Evolutionary conservation across 2,329 filamentous ascomycete genomes (phyloP).

Genomic region (Alternaria consortialis): DNA sequence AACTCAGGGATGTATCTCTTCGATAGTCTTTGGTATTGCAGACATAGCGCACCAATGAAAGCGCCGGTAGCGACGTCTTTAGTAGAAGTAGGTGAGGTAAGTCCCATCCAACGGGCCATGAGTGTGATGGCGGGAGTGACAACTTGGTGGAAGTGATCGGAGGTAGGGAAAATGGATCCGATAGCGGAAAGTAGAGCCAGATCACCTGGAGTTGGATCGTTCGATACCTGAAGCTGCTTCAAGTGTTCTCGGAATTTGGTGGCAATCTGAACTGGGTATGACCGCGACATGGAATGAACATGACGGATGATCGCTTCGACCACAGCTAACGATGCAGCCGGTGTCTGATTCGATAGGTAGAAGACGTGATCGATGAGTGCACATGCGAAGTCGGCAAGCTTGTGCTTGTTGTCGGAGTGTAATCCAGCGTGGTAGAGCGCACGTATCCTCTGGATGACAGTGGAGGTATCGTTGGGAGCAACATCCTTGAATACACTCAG

Average conservation of each 20-base stretch:
- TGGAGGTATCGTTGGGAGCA: constrained; percentile 72
- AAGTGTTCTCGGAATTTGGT: constrained; percentile 81
- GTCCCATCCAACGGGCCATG: constrained; percentile 83
- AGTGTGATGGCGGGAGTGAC: constrained; percentile 87
- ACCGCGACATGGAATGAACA: constrained; percentile 90
- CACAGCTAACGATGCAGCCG: constrained; percentile 68
- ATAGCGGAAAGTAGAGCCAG: constrained; percentile 85
- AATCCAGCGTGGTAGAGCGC: constrained; percentile 92
- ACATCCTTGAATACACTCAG: constrained; percentile 70
- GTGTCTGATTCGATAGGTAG: constrained; percentile 62
- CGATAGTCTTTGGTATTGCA: constrained; percentile 84
- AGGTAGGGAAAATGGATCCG: constrained; percentile 87
- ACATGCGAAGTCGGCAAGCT: constrained; percentile 74
- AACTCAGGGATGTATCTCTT: constrained; percentile 91
- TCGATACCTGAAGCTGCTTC: constrained; percentile 61
- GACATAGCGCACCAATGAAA: constrained; percentile 78
- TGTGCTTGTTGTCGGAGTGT: constrained; percentile 82
- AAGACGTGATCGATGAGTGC: constrained; percentile 73
- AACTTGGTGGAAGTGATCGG: constrained; percentile 96
- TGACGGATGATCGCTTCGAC: constrained; percentile 87
- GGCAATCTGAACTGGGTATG: constrained; percentile 79
- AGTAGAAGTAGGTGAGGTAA: constrained; percentile 73
- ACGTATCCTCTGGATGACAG: constrained; percentile 86
- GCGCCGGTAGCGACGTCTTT: constrained; percentile 76
- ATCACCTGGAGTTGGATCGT: constrained; percentile 72